Evolutionary conservation across 495 filamentous ascomycete genomes (phyloP).

Genomic region (Chaetomium cochliodes): DNA sequence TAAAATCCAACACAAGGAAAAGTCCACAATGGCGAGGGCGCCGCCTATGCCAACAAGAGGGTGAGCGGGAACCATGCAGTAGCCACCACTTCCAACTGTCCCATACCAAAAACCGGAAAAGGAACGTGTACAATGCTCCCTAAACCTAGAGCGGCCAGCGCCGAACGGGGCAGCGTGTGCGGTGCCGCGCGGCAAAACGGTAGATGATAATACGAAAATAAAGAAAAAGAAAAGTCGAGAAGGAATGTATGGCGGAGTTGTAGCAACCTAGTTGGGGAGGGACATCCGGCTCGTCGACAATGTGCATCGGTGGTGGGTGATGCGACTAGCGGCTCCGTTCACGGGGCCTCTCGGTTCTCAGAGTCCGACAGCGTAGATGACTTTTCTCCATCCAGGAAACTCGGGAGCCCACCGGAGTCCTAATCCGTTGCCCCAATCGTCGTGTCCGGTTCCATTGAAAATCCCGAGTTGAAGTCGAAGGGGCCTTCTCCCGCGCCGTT

Average conservation of each 20-base stretch:
- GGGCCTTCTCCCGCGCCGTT: slow-evolving; percentile 37
- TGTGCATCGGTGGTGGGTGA: neutral
- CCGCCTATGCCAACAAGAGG: slow-evolving; percentile 15
- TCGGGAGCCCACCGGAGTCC: slow-evolving; percentile 10
- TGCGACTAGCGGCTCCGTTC: neutral
- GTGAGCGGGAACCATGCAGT: slow-evolving; percentile 16
- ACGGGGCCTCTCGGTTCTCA: neutral
- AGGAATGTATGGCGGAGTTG: slow-evolving; percentile 4
- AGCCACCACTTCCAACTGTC: slow-evolving; percentile 13
- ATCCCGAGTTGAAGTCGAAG: slow-evolving; percentile 49
- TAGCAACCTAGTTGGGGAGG: neutral
- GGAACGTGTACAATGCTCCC: slow-evolving; percentile 15
- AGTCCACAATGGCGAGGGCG: slow-evolving; percentile 9
- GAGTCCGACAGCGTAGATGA: neutral
- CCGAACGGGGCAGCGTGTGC: neutral
- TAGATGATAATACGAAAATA: slow-evolving; percentile 6
- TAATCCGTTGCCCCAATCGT: slow-evolving; percentile 53
- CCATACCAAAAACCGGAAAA: neutral
- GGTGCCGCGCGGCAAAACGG: neutral
- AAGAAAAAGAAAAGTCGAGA: slow-evolving; percentile 5
- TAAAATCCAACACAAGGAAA: slow-evolving; percentile 2
- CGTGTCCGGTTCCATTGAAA: slow-evolving; percentile 47
- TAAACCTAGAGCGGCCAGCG: slow-evolving; percentile 3
- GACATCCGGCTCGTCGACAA: neutral
- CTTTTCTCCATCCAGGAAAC: neutral